A percentile compares a stretch with the other conserved stretches of the same genome.
Evolutionary conservation across 148 eudicot species (phyloP).

Genomic region (Heliosperma pusillum): DNA sequence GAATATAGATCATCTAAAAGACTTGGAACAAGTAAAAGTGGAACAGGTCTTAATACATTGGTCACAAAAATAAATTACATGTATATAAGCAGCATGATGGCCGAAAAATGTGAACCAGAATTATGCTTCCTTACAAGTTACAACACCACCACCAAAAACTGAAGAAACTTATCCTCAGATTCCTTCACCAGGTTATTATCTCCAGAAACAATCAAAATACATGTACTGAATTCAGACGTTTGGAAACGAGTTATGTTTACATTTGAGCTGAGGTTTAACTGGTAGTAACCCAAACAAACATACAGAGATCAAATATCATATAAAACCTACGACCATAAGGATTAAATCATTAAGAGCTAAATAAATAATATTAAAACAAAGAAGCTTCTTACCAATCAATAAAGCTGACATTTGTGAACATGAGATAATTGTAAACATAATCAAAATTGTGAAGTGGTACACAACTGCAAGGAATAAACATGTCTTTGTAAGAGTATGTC

Average conservation of each 20-base stretch:
- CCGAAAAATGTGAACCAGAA: too few species aligned
- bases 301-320: not conserved
- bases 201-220: not conserved
- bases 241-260: not conserved
- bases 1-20: not conserved
- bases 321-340: not conserved
- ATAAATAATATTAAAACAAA: slow-evolving; percentile 7
- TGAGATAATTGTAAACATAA: slow-evolving; percentile 58
- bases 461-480: slow-evolving; percentile 40
- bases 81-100: too few species aligned
- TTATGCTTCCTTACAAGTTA: too few species aligned
- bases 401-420: slow-evolving; percentile 61
- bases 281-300: not conserved
- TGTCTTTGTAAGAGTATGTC: not conserved
- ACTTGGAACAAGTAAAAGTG: not conserved
- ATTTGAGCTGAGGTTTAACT: not conserved
- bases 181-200: too few species aligned
- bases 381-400: slow-evolving; percentile 51
- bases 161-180: too few species aligned
- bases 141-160: too few species aligned
- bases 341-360: slow-evolving; percentile 4
- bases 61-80: too few species aligned
- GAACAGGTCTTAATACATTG: too few species aligned
- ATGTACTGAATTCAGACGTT: not conserved
- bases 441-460: slow-evolving; percentile 64